These are phyloP conservation scores for Keqinozyma sinolaborantium DNA, from an alignment of 1,139 yeast genomes.

Conservation along the genomic window DNA sequence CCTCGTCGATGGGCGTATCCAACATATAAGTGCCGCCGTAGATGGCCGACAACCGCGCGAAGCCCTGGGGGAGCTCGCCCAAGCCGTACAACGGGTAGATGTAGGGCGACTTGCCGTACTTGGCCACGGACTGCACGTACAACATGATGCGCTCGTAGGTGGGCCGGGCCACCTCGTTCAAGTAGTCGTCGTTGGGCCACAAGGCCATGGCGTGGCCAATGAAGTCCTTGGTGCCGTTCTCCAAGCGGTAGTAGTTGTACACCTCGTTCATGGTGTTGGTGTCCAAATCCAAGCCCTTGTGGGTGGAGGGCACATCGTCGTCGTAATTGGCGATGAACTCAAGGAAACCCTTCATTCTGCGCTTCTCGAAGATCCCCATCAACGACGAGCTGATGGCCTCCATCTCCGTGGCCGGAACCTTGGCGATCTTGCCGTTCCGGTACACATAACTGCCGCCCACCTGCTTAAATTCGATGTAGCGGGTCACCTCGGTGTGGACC, in stretches of 20 bases:
- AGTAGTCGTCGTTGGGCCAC: constrained; percentile 89
- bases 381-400: constrained; percentile 90
- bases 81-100: constrained; percentile 94
- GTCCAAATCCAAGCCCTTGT: constrained; percentile 84
- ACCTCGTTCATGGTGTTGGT: constrained; percentile 90
- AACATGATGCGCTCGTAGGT: constrained; percentile 82
- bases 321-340: constrained; percentile 83
- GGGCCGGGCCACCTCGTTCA: constrained; percentile 88
- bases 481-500: constrained; percentile 92
- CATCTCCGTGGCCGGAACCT: constrained; percentile 88
- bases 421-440: constrained; percentile 86
- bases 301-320: constrained; percentile 77
- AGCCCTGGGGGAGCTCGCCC: constrained; percentile 98
- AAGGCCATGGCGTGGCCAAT: constrained; percentile 99
- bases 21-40: constrained; percentile 99
- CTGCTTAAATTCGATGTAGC: constrained; percentile 94
- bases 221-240: constrained; percentile 90
- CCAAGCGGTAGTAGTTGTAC: constrained; percentile 85
- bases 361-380: constrained; percentile 95
- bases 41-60: constrained; percentile 94
- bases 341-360: constrained; percentile 88
- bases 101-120: constrained; percentile 95
- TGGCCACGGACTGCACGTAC: constrained; percentile 87
- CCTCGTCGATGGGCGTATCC: constrained; percentile 92
- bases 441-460: constrained; percentile 93